Evolutionary conservation across 441 rosid genomes (phyloP).

Genomic region (Erodium texanum): DNA sequence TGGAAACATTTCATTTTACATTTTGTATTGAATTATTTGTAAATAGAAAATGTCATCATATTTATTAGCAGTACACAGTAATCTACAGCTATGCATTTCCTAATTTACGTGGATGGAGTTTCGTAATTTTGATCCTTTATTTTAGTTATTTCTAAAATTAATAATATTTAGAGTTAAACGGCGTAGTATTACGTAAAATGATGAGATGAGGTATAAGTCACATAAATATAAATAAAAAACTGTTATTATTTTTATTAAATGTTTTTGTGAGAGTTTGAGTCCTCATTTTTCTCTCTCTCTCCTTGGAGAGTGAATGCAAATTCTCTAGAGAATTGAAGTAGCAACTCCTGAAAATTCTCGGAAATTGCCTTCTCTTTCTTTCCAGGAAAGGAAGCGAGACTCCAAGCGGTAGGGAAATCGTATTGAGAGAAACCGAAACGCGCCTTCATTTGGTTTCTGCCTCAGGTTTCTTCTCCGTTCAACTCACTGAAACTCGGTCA

Average conservation of each 20-base stretch:
- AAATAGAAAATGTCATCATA: neutral
- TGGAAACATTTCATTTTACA: no score
- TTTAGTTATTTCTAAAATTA: neutral
- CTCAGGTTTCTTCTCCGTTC: neutral
- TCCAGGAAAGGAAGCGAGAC: neutral
- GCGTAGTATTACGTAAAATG: neutral
- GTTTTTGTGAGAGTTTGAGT: neutral
- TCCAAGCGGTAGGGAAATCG: neutral
- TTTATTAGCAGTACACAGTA: neutral
- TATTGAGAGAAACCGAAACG: neutral
- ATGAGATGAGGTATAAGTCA: neutral
- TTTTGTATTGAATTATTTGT: neutral
- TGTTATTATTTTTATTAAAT: no score
- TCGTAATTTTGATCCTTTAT: neutral
- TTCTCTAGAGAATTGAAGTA: neutral
- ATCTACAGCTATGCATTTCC: neutral
- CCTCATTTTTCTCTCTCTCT: neutral
- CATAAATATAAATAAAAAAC: no score
- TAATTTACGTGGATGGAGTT: neutral
- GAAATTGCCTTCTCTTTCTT: neutral
- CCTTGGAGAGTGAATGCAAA: neutral
- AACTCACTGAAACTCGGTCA: conserved; percentile 23
- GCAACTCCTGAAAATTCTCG: neutral
- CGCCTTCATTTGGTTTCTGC: neutral
- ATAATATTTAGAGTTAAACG: neutral